Conservation (phyloP, 2,329 filamentous ascomycete species). For the Trichoderma sp. region DNA sequence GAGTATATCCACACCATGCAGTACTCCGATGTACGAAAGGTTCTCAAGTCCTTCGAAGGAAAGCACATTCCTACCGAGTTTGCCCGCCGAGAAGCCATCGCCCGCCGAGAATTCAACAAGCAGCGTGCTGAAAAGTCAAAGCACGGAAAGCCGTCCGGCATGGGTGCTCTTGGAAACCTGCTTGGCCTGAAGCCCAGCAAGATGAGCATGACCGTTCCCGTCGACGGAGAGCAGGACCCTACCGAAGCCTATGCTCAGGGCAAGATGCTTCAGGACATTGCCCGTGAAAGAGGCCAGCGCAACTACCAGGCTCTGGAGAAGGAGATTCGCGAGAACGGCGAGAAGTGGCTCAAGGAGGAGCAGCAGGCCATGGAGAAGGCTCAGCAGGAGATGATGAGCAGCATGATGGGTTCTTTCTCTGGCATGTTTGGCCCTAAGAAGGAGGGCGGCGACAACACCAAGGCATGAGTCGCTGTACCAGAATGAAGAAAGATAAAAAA, state of each 20-base stretch:
- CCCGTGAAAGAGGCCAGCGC: slow-evolving; percentile 84
- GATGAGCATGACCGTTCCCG: slow-evolving; percentile 58
- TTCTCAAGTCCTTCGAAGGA: slow-evolving; percentile 84
- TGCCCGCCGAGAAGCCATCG: slow-evolving; percentile 78
- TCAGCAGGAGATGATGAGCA: slow-evolving; percentile 87
- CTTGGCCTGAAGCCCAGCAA: slow-evolving; percentile 74
- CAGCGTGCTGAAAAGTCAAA: slow-evolving; percentile 67
- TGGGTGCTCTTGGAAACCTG: slow-evolving; percentile 67
- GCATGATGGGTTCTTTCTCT: slow-evolving; percentile 76
- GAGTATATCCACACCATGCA: slow-evolving; percentile 97
- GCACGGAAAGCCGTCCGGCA: slow-evolving; percentile 56
- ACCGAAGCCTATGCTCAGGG: slow-evolving; percentile 81
- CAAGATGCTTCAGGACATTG: slow-evolving; percentile 96
- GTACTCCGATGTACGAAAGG: slow-evolving; percentile 79
- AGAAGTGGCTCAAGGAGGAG: slow-evolving; percentile 95
- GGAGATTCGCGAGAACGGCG: slow-evolving; percentile 89
- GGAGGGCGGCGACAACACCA: slow-evolving; percentile 20
- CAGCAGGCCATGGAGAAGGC: slow-evolving; percentile 82
- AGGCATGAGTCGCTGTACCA: slow-evolving; percentile 20
- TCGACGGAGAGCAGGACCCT: slow-evolving; percentile 67
- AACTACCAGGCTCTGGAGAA: slow-evolving; percentile 87
- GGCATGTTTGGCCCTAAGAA: slow-evolving; percentile 30
- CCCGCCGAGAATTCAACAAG: slow-evolving; percentile 80
- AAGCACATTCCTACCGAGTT: slow-evolving; percentile 89
- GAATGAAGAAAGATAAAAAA: background rate